A percentile compares a stretch with the other conserved stretches of the same genome.
phyloP scores from a whole-genome alignment of 192 early-diverging fungal genomes.

The Coemansia sp. region DNA sequence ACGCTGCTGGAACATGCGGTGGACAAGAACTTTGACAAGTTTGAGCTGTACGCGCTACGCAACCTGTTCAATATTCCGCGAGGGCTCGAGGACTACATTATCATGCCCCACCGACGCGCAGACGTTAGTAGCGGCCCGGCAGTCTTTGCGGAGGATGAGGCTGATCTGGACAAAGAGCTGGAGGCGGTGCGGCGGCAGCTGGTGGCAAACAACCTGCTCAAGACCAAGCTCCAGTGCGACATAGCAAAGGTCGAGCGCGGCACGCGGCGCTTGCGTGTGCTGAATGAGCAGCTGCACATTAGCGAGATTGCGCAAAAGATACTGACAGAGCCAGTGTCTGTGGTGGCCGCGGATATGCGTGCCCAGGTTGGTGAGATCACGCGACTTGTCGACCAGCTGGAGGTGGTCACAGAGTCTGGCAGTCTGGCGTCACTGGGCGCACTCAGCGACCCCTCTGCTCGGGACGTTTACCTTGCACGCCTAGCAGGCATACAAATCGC shows the following conservation, averaged over 20 bases:
- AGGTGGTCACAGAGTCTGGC: slow-evolving; percentile 7
- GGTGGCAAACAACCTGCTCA: slow-evolving; percentile 31
- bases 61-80: slow-evolving; percentile 71
- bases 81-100: slow-evolving; percentile 39
- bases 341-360: slow-evolving; percentile 11
- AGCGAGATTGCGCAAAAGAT: slow-evolving; percentile 17
- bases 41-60: slow-evolving; percentile 72
- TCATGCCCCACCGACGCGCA: slow-evolving; percentile 32
- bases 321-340: slow-evolving; percentile 13
- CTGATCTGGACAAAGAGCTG: slow-evolving; percentile 36
- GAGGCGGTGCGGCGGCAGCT: slow-evolving; percentile 34
- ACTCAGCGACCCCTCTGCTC: slow-evolving; percentile 38
- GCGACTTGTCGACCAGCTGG: slow-evolving; percentile 33
- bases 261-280: slow-evolving; percentile 28
- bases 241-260: slow-evolving; percentile 29
- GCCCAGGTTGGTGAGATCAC: slow-evolving; percentile 21
- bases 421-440: slow-evolving; percentile 17
- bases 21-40: slow-evolving; percentile 80
- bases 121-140: slow-evolving; percentile 3
- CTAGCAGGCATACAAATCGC: slow-evolving; percentile 39
- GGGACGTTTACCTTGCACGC: slow-evolving; percentile 44
- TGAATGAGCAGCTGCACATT: slow-evolving; percentile 42
- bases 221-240: slow-evolving; percentile 25
- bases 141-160: slow-evolving; percentile 40
- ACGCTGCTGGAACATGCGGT: slow-evolving; percentile 74